phyloP scores from a whole-genome alignment of 495 filamentous ascomycete species.

The Haplographium delicatum region DNA sequence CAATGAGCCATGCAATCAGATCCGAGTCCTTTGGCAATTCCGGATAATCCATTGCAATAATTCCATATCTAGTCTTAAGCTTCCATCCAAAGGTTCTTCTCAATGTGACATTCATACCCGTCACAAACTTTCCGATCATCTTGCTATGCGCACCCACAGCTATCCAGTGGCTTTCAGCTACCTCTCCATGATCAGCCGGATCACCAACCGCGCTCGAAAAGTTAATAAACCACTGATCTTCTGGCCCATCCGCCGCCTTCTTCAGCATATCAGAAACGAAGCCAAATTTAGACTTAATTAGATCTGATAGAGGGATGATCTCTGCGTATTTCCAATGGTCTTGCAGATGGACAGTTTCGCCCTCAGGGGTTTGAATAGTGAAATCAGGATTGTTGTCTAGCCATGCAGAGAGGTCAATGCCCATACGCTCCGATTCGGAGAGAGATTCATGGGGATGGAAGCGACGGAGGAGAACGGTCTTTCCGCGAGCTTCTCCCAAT shows the following conservation, averaged over 20 bases:
- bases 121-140: conserved; percentile 24
- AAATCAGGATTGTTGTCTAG: conserved; percentile 23
- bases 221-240: conserved; percentile 28
- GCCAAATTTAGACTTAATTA: conserved; percentile 23
- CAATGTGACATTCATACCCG: conserved; percentile 26
- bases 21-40: conserved; percentile 28
- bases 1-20: conserved; percentile 27
- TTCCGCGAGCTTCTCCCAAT: conserved; percentile 13
- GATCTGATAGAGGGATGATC: conserved; percentile 24
- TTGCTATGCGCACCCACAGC: conserved; percentile 28
- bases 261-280: conserved; percentile 24
- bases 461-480: conserved; percentile 15
- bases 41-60: conserved; percentile 30
- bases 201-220: conserved; percentile 31
- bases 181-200: conserved; percentile 28
- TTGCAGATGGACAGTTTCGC: conserved; percentile 23
- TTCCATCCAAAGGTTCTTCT: conserved; percentile 16
- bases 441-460: conserved; percentile 12
- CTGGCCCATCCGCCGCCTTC: conserved; percentile 15
- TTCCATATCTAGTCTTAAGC: conserved; percentile 22
- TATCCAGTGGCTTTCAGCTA: conserved; percentile 30
- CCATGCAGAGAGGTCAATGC: conserved; percentile 20
- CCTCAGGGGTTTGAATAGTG: conserved; percentile 24
- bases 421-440: background rate
- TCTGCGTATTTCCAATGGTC: conserved; percentile 30